These are phyloP conservation scores for Boletus huronensis DNA, from an alignment of 768 basidiomycete genomes.

Conservation along the genomic window DNA sequence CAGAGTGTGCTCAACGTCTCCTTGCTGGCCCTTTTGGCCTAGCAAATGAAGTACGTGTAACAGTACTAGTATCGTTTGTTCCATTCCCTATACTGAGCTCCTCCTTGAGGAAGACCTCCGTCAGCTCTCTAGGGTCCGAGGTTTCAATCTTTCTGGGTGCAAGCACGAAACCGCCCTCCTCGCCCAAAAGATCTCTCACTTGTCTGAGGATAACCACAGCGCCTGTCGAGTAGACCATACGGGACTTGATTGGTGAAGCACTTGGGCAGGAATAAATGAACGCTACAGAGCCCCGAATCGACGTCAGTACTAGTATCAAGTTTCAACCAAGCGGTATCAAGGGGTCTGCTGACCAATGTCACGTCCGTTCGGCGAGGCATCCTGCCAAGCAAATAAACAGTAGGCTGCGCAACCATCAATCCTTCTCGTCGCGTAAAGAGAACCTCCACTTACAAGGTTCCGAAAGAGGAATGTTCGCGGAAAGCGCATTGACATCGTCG, in stretches of 20 bases:
- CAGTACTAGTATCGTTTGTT: not conserved
- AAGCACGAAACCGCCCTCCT: constrained; percentile 38
- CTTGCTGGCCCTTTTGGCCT: constrained; percentile 67
- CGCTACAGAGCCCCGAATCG: constrained; percentile 40
- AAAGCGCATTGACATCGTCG: constrained; percentile 42
- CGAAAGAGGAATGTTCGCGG: constrained; percentile 47
- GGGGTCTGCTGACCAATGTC: constrained; percentile 52
- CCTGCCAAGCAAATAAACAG: constrained; percentile 66
- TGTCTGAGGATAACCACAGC: constrained; percentile 52
- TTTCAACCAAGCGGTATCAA: not conserved
- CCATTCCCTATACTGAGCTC: constrained; percentile 45
- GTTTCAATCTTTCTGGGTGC: constrained; percentile 75
- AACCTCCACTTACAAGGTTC: constrained; percentile 47
- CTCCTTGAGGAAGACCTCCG: constrained; percentile 55
- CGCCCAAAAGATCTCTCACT: constrained; percentile 50
- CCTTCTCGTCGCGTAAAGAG: not conserved
- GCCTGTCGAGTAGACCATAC: constrained; percentile 87
- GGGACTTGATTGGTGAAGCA: constrained; percentile 71
- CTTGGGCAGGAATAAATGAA: constrained; percentile 93
- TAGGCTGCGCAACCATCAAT: constrained; percentile 37
- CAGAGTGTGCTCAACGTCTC: constrained; percentile 34
- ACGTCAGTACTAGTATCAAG: constrained; percentile 2
- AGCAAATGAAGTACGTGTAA: constrained; percentile 49
- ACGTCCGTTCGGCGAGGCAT: constrained; percentile 42
- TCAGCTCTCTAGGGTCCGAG: constrained; percentile 71